Base-by-base conservation (phyloP, 2,329 filamentous ascomycete species). In the Fusarium succisae region DNA sequence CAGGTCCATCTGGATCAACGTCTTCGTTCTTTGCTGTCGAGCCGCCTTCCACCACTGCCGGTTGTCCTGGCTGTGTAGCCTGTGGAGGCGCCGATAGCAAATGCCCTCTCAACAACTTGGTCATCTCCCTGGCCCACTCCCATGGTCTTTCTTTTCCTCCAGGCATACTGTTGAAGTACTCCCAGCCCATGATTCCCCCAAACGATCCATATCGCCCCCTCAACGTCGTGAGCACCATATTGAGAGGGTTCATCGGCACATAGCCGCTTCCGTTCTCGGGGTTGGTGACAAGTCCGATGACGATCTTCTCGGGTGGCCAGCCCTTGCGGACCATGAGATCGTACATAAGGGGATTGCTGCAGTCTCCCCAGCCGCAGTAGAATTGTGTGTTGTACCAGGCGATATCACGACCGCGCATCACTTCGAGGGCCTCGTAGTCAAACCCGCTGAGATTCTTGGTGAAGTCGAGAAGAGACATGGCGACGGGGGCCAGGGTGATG, bases 171-270 rank as follows among this genome's bases (percentile, higher is more conserved):
- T 97, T 97, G 84, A 96, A 98, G 81, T 96, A 98, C 84, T 98
- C 95, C 95, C 95, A 98, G 6, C 94, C 94, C 91, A 96, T 96
- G 12, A 98, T 91, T 2, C 95, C 95, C 2, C 95, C 95, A 80
- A 98, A 96, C 2, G 84, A 84, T 3, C 89, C 88, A 77, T 93
- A 93, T 60, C 83, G 80, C 6, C 76, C 77, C n/a, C 81, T 78
- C 32, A 90, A 76, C 6, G 83, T 78, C 18, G 78, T 74, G 6
- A 90, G 79, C 1, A 87, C 85, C 13, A 78, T 70, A 3, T 82
- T 82, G 43, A 89, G 79, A 66, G 86, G 86, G 41, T 88, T 84
- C 65, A 84, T 85, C 9, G 80, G 79, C 15, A 89, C 85, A 73
- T 84, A 89, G 22, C 86, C 87, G n/a, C 73, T 66, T 14, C 94